phyloP scores from a whole-genome alignment of 768 basidiomycete species.

The Gelatoporia subvermispora region DNA sequence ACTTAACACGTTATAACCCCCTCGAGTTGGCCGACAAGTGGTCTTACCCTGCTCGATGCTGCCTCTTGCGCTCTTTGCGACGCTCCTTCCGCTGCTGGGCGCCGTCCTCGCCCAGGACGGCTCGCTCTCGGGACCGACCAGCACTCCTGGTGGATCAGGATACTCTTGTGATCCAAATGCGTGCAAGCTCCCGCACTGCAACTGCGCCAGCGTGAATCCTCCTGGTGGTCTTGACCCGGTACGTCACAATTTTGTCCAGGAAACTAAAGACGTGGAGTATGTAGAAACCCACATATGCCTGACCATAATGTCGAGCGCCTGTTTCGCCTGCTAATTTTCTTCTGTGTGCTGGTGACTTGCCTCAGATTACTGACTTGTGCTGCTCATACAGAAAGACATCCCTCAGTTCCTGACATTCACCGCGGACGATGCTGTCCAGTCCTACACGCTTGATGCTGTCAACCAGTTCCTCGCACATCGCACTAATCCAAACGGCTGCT shows the following conservation, averaged over 20 bases:
- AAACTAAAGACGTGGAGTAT: neutral
- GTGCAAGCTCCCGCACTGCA: conserved; percentile 67
- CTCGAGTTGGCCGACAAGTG: too few relatives aligned
- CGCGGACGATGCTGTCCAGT: conserved; percentile 73
- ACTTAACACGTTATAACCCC: too few relatives aligned
- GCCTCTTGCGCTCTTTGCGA: conserved; percentile 2
- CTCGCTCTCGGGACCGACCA: conserved; percentile 45
- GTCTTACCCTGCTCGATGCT: neutral
- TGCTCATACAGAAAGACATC: conserved; percentile 40
- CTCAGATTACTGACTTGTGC: neutral
- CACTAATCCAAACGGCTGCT: conserved; percentile 72
- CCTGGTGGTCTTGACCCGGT: conserved; percentile 68
- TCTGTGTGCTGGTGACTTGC: neutral
- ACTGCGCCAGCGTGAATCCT: conserved; percentile 68
- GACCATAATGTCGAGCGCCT: neutral
- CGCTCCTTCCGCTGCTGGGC: conserved; percentile 11
- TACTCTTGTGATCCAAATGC: conserved; percentile 64
- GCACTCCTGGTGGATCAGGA: conserved; percentile 49
- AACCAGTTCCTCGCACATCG: conserved; percentile 74
- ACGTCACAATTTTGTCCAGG: conserved; percentile 26
- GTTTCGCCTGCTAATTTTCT: neutral
- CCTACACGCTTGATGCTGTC: conserved; percentile 68
- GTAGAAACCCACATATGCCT: too few relatives aligned
- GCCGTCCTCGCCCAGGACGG: conserved; percentile 15
- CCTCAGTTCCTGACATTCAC: conserved; percentile 71